Percentiles rank a stretch among this genome's conserved stretches.
Conservation (phyloP, 83 land plant genomes). For the Larix sibirica region DNA sequence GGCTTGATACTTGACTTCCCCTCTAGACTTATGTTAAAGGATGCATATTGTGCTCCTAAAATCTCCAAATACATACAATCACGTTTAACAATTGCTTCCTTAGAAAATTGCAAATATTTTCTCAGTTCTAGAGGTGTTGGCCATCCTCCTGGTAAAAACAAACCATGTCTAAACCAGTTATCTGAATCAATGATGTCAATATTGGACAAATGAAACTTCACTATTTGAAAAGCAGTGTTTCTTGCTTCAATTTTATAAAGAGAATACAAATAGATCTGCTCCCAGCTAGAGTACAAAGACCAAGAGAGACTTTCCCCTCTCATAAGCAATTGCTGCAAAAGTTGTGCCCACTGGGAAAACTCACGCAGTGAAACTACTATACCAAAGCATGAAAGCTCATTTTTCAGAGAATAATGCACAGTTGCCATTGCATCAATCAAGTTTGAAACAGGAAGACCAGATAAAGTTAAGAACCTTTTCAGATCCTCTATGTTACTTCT, state of each 20-base stretch:
- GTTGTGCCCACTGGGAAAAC: conserved; percentile 78
- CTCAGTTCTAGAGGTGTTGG: conserved; percentile 62
- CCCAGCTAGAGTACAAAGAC: conserved; percentile 87
- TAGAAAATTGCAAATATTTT: conserved; percentile 49
- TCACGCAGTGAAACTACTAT: conserved; percentile 59
- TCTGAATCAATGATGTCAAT: not conserved
- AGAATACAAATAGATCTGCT: conserved; percentile 75
- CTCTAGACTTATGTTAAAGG: conserved; percentile 25
- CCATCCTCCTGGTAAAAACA: conserved; percentile 90
- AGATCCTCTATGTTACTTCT: conserved; percentile 38
- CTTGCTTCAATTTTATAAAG: conserved; percentile 53
- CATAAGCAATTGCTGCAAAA: conserved; percentile 75
- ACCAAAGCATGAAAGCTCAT: conserved; percentile 40
- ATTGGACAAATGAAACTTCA: conserved; percentile 28
- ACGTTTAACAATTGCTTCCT: conserved; percentile 59
- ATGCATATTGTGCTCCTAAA: conserved; percentile 52
- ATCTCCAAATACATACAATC: conserved; percentile 75
- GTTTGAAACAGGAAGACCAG: conserved; percentile 62
- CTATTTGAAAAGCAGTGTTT: conserved; percentile 41
- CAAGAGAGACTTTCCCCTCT: conserved; percentile 60
- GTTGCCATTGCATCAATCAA: conserved; percentile 70
- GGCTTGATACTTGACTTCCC: not conserved
- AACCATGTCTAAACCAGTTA: conserved; percentile 21
- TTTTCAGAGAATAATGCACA: conserved; percentile 62
- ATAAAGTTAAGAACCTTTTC: conserved; percentile 42